A percentile compares a stretch with the other conserved stretches of the same genome.
Conservation (phyloP, 441 rosid genomes). For the Brassica hybrid region DNA sequence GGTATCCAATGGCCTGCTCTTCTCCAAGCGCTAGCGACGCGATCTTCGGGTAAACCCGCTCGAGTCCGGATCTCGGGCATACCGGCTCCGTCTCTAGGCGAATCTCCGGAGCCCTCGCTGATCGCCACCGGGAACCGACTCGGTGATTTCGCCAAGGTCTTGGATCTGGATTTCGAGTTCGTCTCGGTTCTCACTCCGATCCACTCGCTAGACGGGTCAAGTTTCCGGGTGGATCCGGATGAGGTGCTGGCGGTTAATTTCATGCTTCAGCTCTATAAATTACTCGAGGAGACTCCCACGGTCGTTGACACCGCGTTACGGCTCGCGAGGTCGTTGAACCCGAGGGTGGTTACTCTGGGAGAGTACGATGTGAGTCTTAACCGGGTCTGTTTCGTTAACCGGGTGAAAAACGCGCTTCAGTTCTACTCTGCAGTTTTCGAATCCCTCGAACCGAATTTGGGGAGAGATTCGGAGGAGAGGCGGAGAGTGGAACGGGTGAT, state of each 20-base stretch:
- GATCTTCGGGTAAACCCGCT: slow-evolving; percentile 5
- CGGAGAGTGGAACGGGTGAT: slow-evolving; percentile 7
- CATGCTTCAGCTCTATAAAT: slow-evolving; percentile 14
- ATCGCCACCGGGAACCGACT: slow-evolving; percentile 4
- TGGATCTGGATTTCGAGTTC: slow-evolving; percentile 13
- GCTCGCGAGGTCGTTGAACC: slow-evolving; percentile 11
- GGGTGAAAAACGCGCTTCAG: slow-evolving; percentile 6
- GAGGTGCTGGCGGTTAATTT: slow-evolving; percentile 3
- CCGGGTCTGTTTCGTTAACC: slow-evolving; percentile 4
- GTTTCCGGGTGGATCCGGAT: slow-evolving; percentile 10
- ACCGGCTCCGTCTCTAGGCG: neutral
- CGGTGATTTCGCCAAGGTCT: neutral
- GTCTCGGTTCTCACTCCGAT: slow-evolving; percentile 1
- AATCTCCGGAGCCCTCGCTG: neutral
- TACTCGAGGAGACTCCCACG: slow-evolving; percentile 6
- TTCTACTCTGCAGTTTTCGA: neutral
- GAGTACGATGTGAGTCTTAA: slow-evolving; percentile 16
- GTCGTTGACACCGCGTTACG: slow-evolving; percentile 11
- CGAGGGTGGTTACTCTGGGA: slow-evolving; percentile 8
- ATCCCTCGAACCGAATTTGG: slow-evolving; percentile 9
- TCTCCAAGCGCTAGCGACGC: slow-evolving; percentile 4
- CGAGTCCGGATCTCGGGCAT: slow-evolving; percentile 8
- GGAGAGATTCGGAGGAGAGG: slow-evolving; percentile 5
- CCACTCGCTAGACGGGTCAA: neutral
- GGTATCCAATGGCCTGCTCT: slow-evolving; percentile 12